Percentiles rank a stretch among this genome's conserved stretches.
Evolutionary conservation across 75 land plant species (phyloP).

Genomic region (Cupressus sempervirens): DNA sequence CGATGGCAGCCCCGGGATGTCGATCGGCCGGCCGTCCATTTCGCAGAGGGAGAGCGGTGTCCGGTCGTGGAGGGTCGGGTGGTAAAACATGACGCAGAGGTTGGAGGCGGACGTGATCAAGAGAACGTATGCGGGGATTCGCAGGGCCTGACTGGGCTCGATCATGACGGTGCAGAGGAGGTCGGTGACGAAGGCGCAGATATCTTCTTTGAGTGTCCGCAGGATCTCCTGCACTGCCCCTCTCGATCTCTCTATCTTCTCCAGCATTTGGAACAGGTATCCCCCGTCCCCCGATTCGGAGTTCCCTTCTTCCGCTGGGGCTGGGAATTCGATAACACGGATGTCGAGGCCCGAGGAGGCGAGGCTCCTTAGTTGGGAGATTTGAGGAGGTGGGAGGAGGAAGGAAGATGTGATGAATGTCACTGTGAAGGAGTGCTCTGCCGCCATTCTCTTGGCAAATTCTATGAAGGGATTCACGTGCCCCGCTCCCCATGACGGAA

Average conservation of each 20-base stretch:
- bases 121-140: not conserved
- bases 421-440: conserved; percentile 24
- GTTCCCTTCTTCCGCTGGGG: not conserved
- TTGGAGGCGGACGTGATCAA: not conserved
- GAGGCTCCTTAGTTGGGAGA: not conserved
- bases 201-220: not conserved
- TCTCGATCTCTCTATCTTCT: not conserved
- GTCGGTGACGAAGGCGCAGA: conserved; percentile 7
- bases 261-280: not conserved
- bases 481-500: conserved; percentile 43
- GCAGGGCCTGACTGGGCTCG: not conserved
- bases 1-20: conserved; percentile 22
- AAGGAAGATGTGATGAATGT: conserved; percentile 15
- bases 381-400: not conserved
- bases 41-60: not conserved
- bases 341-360: not conserved
- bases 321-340: not conserved
- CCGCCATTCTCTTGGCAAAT: conserved; percentile 48
- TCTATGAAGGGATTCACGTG: conserved; percentile 60
- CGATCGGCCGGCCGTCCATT: not conserved
- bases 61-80: not conserved
- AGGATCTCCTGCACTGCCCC: not conserved
- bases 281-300: not conserved
- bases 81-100: not conserved
- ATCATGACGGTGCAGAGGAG: not conserved